Evolutionary conservation across 1,284 basidiomycete genomes (phyloP).

Genomic region (Tilletia walkeri): DNA sequence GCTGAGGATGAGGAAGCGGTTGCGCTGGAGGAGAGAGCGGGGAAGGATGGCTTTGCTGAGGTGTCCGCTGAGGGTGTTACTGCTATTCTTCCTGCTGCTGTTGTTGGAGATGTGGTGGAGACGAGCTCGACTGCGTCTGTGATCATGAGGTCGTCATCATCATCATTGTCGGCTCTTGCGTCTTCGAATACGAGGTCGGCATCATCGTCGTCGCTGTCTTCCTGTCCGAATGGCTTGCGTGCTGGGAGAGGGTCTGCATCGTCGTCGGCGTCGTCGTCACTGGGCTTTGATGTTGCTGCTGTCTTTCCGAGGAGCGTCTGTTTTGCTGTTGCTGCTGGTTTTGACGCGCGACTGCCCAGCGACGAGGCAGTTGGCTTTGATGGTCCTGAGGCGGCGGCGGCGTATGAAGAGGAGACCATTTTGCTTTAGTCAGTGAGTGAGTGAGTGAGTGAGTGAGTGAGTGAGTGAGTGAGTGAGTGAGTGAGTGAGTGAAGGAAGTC

Average conservation of each 20-base stretch:
- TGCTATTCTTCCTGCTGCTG: not conserved
- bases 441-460: not conserved
- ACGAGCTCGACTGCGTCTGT: constrained; percentile 17
- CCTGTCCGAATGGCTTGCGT: constrained; percentile 34
- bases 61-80: not conserved
- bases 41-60: constrained; percentile 25
- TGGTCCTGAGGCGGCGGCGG: not conserved
- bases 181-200: constrained; percentile 26
- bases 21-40: constrained; percentile 23
- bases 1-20: constrained; percentile 24
- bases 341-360: not conserved
- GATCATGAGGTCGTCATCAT: constrained; percentile 39
- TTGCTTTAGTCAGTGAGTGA: not conserved
- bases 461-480: constrained; percentile 14
- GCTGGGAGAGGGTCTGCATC: not conserved
- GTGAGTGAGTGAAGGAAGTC: not conserved
- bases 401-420: constrained; percentile 10
- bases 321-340: constrained; percentile 4
- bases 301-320: constrained; percentile 13
- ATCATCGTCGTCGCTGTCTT: constrained; percentile 31
- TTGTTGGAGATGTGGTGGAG: constrained; percentile 16
- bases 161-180: constrained; percentile 25
- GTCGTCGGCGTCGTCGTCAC: constrained; percentile 17
- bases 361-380: not conserved
- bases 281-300: not conserved